Conservation (phyloP, 2,329 filamentous ascomycete genomes). For the Cladophialophora psammophila region DNA sequence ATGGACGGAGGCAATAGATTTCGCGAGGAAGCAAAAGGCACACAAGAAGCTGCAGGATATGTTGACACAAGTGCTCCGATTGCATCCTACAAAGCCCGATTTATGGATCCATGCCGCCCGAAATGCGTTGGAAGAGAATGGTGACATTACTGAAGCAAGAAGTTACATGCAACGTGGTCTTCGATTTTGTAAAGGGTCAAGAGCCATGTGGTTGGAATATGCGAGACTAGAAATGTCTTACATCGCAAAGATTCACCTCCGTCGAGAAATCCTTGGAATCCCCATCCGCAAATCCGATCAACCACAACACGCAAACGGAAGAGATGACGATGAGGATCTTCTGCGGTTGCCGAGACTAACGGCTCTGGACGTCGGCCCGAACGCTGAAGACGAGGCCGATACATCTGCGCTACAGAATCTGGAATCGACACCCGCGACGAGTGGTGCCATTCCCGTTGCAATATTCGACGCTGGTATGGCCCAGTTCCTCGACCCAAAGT, state of each 20-base stretch:
- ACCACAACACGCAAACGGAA: conserved; percentile 47
- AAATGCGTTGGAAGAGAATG: conserved; percentile 76
- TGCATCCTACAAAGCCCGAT: conserved; percentile 83
- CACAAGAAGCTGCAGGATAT: conserved; percentile 67
- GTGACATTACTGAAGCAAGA: conserved; percentile 85
- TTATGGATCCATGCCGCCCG: conserved; percentile 87
- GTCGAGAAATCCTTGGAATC: conserved; percentile 72
- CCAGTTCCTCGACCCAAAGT: conserved; percentile 70
- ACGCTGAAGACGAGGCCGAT: conserved; percentile 59
- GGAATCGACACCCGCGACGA: conserved; percentile 77
- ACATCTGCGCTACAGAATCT: conserved; percentile 67
- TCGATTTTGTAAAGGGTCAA: conserved; percentile 81
- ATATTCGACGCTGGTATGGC: conserved; percentile 88
- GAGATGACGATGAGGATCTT: conserved; percentile 59
- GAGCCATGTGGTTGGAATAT: conserved; percentile 85
- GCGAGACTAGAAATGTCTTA: conserved; percentile 92
- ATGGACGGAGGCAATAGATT: conserved; percentile 91
- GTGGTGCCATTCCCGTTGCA: conserved; percentile 90
- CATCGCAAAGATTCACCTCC: conserved; percentile 78
- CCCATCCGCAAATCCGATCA: conserved; percentile 54
- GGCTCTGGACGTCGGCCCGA: conserved; percentile 67
- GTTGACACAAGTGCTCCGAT: conserved; percentile 73
- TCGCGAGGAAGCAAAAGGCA: conserved; percentile 72
- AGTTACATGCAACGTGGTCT: conserved; percentile 88
- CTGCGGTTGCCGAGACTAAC: conserved; percentile 66